phyloP scores from a whole-genome alignment of 2,329 filamentous ascomycete genomes.

The Pseudopyricularia cyperi region DNA sequence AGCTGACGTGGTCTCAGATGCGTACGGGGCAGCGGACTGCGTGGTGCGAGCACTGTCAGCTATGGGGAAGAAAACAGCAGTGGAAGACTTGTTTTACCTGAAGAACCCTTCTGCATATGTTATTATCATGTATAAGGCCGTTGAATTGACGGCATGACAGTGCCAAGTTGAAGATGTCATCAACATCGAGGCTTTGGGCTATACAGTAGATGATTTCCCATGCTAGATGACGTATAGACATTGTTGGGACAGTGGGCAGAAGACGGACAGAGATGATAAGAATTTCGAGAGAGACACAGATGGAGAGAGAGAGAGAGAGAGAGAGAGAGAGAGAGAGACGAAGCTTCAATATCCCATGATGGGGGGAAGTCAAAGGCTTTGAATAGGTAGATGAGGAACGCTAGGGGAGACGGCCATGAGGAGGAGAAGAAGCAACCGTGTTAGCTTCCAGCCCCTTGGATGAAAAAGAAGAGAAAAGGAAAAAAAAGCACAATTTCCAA shows the following conservation, averaged over 20 bases:
- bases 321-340: neutral
- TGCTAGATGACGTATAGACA: constrained; percentile 31
- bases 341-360: neutral
- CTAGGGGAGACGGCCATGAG: neutral
- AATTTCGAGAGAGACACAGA: neutral
- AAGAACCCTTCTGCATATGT: constrained; percentile 43
- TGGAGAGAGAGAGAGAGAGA: neutral
- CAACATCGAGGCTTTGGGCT: constrained; percentile 36
- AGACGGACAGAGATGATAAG: neutral
- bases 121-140: constrained; percentile 36
- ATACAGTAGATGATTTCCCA: constrained; percentile 54
- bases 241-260: neutral
- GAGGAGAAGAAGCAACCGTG: neutral
- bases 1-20: constrained; percentile 19
- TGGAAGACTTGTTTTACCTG: constrained; percentile 27
- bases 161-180: constrained; percentile 45
- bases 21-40: constrained; percentile 19
- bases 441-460: too few relatives aligned
- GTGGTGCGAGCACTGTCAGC: constrained; percentile 10
- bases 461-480: too few relatives aligned
- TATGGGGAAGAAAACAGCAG: neutral
- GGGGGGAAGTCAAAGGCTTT: too few relatives aligned
- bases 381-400: too few relatives aligned
- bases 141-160: constrained; percentile 37
- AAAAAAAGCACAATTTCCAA: too few relatives aligned